A percentile compares a stretch with the other conserved stretches of the same genome.
Conservation (phyloP, 202 grass and related monocot species). For the Schoenoplectus triqueter region DNA sequence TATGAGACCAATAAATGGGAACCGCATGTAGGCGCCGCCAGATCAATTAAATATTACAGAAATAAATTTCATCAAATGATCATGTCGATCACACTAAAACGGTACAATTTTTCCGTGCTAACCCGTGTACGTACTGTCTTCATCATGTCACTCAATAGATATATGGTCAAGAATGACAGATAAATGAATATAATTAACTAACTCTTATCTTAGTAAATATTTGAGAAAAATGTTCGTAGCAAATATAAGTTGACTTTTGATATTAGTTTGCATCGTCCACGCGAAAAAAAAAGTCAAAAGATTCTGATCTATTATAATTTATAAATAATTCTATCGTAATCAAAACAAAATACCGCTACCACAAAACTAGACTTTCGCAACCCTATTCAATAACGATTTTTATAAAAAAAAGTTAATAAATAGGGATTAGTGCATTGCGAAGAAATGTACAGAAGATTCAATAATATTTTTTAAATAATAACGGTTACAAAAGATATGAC, state of each 20-base stretch:
- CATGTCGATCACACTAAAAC: neutral
- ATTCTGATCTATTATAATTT: neutral
- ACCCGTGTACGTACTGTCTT: neutral
- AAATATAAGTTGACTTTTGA: neutral
- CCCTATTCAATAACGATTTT: too few relatives aligned
- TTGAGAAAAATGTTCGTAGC: neutral
- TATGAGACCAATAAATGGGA: neutral
- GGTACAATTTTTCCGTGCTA: neutral
- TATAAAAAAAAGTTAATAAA: too few relatives aligned
- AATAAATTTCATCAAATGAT: neutral
- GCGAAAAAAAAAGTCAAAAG: slow-evolving; percentile 4
- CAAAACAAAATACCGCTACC: too few relatives aligned
- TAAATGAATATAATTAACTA: neutral
- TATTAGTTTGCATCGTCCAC: neutral
- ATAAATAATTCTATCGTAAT: too few relatives aligned
- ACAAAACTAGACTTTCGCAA: too few relatives aligned
- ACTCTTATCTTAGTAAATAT: neutral
- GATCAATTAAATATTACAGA: neutral
- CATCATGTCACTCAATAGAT: neutral
- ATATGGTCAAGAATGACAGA: slow-evolving; percentile 14
- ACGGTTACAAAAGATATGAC: too few relatives aligned
- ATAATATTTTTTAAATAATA: too few relatives aligned
- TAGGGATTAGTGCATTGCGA: too few relatives aligned
- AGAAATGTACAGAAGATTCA: too few relatives aligned
- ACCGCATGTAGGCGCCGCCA: neutral